These are phyloP conservation scores for Alternaria ventricosa DNA, from an alignment of 2,329 filamentous ascomycete genomes.

Conservation along the genomic window DNA sequence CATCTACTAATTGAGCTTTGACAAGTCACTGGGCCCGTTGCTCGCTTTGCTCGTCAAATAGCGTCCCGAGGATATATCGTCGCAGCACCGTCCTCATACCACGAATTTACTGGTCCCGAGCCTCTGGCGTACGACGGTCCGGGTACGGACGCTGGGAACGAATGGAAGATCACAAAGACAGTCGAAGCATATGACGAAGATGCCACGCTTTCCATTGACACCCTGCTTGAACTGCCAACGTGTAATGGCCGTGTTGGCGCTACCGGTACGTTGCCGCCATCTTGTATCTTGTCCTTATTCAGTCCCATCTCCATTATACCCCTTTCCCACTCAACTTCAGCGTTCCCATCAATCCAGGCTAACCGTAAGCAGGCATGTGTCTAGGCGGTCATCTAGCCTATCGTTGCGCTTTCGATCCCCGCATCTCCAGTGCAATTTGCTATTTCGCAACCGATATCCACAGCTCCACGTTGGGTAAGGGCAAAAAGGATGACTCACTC, in stretches of 20 bases:
- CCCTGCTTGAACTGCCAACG: slow-evolving; percentile 51
- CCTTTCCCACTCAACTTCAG: background rate
- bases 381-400: slow-evolving; percentile 88
- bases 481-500: slow-evolving; percentile 69
- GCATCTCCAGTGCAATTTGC: slow-evolving; percentile 78
- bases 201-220: slow-evolving; percentile 52
- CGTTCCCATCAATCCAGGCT: background rate
- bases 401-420: slow-evolving; percentile 73
- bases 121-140: slow-evolving; percentile 83
- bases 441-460: slow-evolving; percentile 96
- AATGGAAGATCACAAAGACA: slow-evolving; percentile 85
- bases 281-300: background rate
- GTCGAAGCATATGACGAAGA: slow-evolving; percentile 80
- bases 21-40: slow-evolving; percentile 82
- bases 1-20: background rate
- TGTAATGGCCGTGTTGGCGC: slow-evolving; percentile 73
- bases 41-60: slow-evolving; percentile 89
- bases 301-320: background rate
- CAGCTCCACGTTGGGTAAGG: slow-evolving; percentile 73
- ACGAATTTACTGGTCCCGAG: slow-evolving; percentile 89
- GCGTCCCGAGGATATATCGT: slow-evolving; percentile 93
- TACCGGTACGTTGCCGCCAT: slow-evolving; percentile 28
- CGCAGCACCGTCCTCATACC: slow-evolving; percentile 87
- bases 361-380: slow-evolving; percentile 68
- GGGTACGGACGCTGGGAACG: slow-evolving; percentile 86